These are phyloP conservation scores for Fraxinus velutina DNA, from an alignment of 305 asterid species.

Conservation along the genomic window DNA sequence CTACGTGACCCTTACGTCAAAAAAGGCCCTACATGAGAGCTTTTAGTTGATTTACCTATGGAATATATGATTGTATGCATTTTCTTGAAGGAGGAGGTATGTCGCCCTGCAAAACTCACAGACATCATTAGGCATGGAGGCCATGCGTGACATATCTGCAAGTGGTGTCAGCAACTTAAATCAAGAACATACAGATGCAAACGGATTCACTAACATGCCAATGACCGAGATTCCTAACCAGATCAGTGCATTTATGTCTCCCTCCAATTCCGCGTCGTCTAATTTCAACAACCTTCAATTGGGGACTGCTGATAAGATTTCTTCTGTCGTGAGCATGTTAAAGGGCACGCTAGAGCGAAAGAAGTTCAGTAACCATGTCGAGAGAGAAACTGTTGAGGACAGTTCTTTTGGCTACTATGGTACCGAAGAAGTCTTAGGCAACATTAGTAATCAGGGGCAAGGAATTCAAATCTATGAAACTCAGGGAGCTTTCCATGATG, in stretches of 20 bases:
- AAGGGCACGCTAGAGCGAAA: slow-evolving; percentile 79
- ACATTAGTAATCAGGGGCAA: slow-evolving; percentile 33
- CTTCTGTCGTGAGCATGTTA: slow-evolving; percentile 86
- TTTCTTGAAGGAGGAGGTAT: slow-evolving; percentile 70
- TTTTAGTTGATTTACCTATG: not conserved
- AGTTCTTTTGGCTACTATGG: slow-evolving; percentile 45
- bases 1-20: not conserved
- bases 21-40: not conserved
- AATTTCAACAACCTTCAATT: slow-evolving; percentile 50
- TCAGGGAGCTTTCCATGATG: slow-evolving; percentile 41
- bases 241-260: slow-evolving; percentile 50
- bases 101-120: slow-evolving; percentile 67
- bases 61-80: not conserved
- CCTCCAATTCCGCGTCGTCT: slow-evolving; percentile 69
- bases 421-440: slow-evolving; percentile 32
- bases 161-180: slow-evolving; percentile 37
- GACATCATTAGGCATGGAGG: slow-evolving; percentile 52
- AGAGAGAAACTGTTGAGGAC: slow-evolving; percentile 39
- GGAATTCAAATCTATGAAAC: slow-evolving; percentile 36
- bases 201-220: slow-evolving; percentile 32
- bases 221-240: slow-evolving; percentile 37
- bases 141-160: slow-evolving; percentile 41
- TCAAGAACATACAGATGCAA: slow-evolving; percentile 38
- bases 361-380: slow-evolving; percentile 39
- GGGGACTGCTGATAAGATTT: slow-evolving; percentile 49